Evolutionary conservation across 2,329 filamentous ascomycete genomes (phyloP).

Genomic region (Aspergillus brunneoviolaceus): DNA sequence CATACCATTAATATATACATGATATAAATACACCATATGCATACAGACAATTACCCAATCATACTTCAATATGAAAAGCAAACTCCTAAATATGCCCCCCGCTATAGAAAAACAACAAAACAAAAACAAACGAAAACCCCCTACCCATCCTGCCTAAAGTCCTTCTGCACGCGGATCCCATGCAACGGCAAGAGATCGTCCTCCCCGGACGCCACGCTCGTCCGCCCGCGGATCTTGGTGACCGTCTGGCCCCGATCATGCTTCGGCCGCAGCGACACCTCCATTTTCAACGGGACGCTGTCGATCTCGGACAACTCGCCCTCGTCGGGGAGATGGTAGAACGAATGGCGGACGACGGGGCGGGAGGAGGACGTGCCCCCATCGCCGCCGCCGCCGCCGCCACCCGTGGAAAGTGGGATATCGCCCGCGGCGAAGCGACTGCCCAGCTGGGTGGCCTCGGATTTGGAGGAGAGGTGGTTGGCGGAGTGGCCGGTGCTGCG

Average conservation of each 20-base stretch:
- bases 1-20: too few relatives aligned
- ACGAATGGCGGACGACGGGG: constrained; percentile 16
- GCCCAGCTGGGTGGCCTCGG: neutral
- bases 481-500: constrained; percentile 12
- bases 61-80: neutral
- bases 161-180: constrained; percentile 4
- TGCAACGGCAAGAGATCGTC: constrained; percentile 6
- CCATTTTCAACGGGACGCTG: constrained; percentile 2
- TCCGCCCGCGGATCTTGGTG: constrained; percentile 18
- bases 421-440: neutral
- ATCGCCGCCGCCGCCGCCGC: neutral
- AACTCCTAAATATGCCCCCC: neutral
- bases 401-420: neutral
- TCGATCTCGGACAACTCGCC: constrained; percentile 4
- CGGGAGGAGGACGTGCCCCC: neutral
- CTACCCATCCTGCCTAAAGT: constrained; percentile 7
- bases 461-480: constrained; percentile 8
- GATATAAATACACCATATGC: neutral
- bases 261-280: constrained; percentile 19
- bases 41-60: neutral
- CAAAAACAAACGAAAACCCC: neutral
- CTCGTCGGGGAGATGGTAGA: constrained; percentile 22
- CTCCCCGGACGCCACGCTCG: neutral
- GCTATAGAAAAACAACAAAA: neutral
- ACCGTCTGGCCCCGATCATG: constrained; percentile 19